Evolutionary conservation across 1,284 basidiomycete species (phyloP), one percentile per base, ranked within the genome.

Genomic region (Tranzscheliella williamsii): DNA sequence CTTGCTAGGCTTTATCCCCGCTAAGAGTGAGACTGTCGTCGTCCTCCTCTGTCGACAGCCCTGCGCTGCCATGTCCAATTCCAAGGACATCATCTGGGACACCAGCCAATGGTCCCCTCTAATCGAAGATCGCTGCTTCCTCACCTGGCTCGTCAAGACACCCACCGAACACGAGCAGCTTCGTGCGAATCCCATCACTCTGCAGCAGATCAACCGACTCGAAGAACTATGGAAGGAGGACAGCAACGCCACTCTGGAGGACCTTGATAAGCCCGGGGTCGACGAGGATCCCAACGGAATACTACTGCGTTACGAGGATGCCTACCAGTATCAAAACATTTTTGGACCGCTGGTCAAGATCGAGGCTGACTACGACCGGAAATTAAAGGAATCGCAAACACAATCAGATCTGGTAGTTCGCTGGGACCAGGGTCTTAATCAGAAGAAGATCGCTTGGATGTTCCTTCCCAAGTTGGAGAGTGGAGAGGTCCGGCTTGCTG

Each of bases 211-310:
- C 78, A 94, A 94, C 74, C 88, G 91, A 41, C 85, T 99, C 24
- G 95, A 99, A 78, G 95, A 99, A 71, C 81, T 98, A 27, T 99
- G 95, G 95, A 87, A 94, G 55, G 95, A 98, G 47, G 93, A 98
- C 68, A 88, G 91, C 4, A 86, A 84, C 67, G 95, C 95, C 3
- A 95, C 89, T 1, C 83, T 99, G 9, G 92, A 95, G 74, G 95
- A 99, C 76, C 85, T 98, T 12, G 94, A 96, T 78, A 93, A 95
- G 73, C 91, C 92, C 1, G 90, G 67, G 17, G 64, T 67, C 20
- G 69, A 73, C 36, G 71, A 77, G 33, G 94, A 97, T 75, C 92
- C 94, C 13, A 90, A 94, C 77, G 85, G 88, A 2, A 90, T 98
- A 60, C 78, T 95, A 23, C 80, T 91, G 33, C 46, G 81, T 24